phyloP scores from a whole-genome alignment of 805 yeast genomes.

The Lachancea waltii region DNA sequence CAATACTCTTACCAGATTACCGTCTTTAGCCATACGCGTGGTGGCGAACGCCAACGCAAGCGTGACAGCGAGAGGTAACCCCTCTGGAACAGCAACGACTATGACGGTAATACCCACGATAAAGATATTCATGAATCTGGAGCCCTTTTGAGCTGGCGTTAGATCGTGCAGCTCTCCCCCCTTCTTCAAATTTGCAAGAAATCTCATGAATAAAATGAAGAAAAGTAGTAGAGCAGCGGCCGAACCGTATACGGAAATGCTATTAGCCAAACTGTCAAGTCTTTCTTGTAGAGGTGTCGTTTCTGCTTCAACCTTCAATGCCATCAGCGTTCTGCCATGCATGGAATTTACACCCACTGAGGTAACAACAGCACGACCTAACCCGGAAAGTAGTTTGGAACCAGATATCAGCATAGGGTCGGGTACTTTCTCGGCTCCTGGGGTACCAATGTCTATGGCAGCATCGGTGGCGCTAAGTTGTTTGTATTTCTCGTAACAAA shows the following conservation, averaged over 20 bases:
- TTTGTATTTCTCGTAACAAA: slow-evolving; percentile 31
- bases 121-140: slow-evolving; percentile 72
- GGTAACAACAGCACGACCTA: slow-evolving; percentile 79
- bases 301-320: slow-evolving; percentile 69
- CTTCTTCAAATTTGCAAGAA: slow-evolving; percentile 53
- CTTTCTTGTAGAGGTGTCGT: slow-evolving; percentile 85
- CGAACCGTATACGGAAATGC: slow-evolving; percentile 91
- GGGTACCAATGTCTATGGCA: slow-evolving; percentile 34
- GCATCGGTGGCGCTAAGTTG: slow-evolving; percentile 19
- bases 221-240: slow-evolving; percentile 79
- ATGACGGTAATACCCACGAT: slow-evolving; percentile 89
- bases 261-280: slow-evolving; percentile 76
- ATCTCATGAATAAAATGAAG: slow-evolving; percentile 70
- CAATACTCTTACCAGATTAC: slow-evolving; percentile 88
- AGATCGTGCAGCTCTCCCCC: slow-evolving; percentile 40
- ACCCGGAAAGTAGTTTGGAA: slow-evolving; percentile 77
- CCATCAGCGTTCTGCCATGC: slow-evolving; percentile 85
- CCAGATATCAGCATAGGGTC: slow-evolving; percentile 92
- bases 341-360: slow-evolving; percentile 87
- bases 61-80: slow-evolving; percentile 95
- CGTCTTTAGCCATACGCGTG: slow-evolving; percentile 94
- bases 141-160: slow-evolving; percentile 70
- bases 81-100: slow-evolving; percentile 99
- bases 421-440: slow-evolving; percentile 43
- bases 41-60: slow-evolving; percentile 96